Evolutionary conservation across 352 stramenopile species (phyloP).

Genomic region (Phytophthora citrophthora): DNA sequence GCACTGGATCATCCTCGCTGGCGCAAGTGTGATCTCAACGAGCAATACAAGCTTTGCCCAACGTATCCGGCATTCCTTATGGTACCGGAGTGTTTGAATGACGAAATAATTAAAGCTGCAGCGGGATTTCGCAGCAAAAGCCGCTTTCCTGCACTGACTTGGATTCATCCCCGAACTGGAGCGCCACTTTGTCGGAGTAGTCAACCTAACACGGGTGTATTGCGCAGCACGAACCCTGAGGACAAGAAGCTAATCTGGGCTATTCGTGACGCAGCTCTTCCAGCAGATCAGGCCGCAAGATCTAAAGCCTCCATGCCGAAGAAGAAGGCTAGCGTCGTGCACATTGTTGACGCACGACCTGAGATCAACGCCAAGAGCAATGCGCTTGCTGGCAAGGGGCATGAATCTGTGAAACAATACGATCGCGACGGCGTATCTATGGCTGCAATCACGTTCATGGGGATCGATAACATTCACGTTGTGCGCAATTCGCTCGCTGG

Average conservation of each 20-base stretch:
- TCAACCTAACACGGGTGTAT: constrained; percentile 96
- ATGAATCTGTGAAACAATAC: constrained; percentile 90
- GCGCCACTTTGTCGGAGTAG: constrained; percentile 93
- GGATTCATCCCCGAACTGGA: constrained; percentile 89
- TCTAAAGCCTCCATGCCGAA: constrained; percentile 49
- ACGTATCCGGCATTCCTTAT: constrained; percentile 80
- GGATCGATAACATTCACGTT: constrained; percentile 90
- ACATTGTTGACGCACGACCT: constrained; percentile 92
- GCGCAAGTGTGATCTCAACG: constrained; percentile 66
- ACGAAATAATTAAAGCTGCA: constrained; percentile 74
- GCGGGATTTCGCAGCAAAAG: constrained; percentile 80
- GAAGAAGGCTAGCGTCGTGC: constrained; percentile 76
- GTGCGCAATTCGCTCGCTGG: constrained; percentile 77
- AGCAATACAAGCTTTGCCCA: constrained; percentile 72
- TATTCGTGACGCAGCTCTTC: constrained; percentile 81
- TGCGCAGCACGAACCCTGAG: constrained; percentile 90
- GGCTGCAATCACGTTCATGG: constrained; percentile 88
- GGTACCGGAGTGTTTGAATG: constrained; percentile 62
- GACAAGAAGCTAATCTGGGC: constrained; percentile 93
- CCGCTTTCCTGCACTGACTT: constrained; percentile 88
- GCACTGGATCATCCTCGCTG: constrained; percentile 71
- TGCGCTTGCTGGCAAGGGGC: constrained; percentile 88
- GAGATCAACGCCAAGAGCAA: constrained; percentile 93
- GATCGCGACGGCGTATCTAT: constrained; percentile 73
- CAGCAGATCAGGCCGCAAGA: constrained; percentile 41